These are phyloP conservation scores for Galeopsis tetrahit DNA, from an alignment of 257 asterid species.

Conservation along the genomic window DNA sequence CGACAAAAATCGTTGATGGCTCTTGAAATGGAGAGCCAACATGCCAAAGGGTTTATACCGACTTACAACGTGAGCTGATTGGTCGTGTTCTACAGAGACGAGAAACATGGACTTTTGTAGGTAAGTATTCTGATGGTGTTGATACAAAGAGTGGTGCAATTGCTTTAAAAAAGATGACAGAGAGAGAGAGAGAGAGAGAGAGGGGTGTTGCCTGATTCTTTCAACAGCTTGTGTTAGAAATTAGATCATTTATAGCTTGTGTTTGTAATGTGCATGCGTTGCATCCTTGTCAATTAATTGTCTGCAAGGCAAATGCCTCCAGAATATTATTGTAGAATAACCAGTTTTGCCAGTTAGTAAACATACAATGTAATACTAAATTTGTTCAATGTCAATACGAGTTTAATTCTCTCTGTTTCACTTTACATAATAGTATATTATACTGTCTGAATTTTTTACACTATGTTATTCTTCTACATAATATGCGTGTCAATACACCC, in stretches of 20 bases:
- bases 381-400: neutral
- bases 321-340: conserved; percentile 24
- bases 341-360: conserved; percentile 27
- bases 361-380: conserved; percentile 19
- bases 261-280: conserved; percentile 28
- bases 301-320: conserved; percentile 21
- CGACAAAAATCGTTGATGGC: conserved; percentile 85
- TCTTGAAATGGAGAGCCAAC: conserved; percentile 98
- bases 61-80: conserved; percentile 63
- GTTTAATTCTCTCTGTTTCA: neutral
- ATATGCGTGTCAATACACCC: no score
- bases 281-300: conserved; percentile 18
- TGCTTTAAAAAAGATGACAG: conserved; percentile 26
- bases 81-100: conserved; percentile 16
- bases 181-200: conserved; percentile 18
- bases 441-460: neutral
- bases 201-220: conserved; percentile 20
- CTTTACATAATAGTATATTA: neutral
- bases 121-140: conserved; percentile 33
- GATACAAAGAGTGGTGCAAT: conserved; percentile 32
- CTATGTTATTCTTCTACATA: neutral
- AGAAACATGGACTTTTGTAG: conserved; percentile 30
- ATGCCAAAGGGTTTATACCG: conserved; percentile 94
- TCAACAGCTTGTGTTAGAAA: conserved; percentile 25
- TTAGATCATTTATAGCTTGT: conserved; percentile 24